These are phyloP conservation scores for Wilcoxina mikolae DNA, from an alignment of 495 filamentous ascomycete species.

Conservation along the genomic window DNA sequence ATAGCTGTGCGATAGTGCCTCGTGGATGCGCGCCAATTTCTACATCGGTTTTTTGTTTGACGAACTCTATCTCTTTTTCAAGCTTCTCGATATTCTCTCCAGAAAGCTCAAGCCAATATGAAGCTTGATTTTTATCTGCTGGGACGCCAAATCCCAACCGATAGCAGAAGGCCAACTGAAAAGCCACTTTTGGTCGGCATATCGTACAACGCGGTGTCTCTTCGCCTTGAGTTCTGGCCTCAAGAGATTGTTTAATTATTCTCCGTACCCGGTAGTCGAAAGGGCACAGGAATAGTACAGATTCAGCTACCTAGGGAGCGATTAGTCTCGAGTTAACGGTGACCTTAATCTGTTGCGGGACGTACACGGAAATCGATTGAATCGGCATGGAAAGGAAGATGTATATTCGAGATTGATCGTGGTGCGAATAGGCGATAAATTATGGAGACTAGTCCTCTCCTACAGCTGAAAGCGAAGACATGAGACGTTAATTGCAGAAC, in stretches of 20 bases:
- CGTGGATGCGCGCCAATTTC: too few species aligned
- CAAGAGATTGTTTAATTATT: not conserved
- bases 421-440: too few species aligned
- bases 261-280: not conserved
- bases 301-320: not conserved
- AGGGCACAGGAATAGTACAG: not conserved
- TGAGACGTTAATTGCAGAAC: not conserved
- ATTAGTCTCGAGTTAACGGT: too few species aligned
- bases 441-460: too few species aligned
- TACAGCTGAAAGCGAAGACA: too few species aligned
- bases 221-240: not conserved
- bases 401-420: too few species aligned
- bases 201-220: not conserved
- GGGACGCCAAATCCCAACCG: not conserved
- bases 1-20: not conserved
- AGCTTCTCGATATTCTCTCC: not conserved
- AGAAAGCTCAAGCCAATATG: not conserved
- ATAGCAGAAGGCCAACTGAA: slow-evolving; percentile 4
- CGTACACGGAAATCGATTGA: not conserved
- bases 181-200: not conserved
- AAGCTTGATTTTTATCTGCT: not conserved
- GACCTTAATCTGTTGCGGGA: not conserved
- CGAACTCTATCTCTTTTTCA: not conserved
- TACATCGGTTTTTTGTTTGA: not conserved
- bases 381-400: not conserved